These are phyloP conservation scores for Gryganskiella cystojenkinii DNA, from an alignment of 192 early-diverging fungal species.

Conservation along the genomic window DNA sequence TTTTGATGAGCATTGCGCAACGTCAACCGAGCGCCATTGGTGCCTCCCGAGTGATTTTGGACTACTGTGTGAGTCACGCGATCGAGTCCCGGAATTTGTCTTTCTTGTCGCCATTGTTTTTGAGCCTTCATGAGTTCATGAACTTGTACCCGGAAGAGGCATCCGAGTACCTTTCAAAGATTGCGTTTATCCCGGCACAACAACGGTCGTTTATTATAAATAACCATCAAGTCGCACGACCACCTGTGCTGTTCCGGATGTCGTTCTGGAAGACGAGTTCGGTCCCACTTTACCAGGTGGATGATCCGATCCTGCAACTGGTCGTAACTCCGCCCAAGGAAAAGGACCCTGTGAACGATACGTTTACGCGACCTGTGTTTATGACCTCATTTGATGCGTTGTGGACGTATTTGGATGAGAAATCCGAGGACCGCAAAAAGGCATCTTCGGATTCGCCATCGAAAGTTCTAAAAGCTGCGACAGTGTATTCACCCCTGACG, in stretches of 20 bases:
- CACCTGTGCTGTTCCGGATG: conserved; percentile 5
- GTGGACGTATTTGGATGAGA: conserved; percentile 1
- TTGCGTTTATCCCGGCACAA: conserved; percentile 1
- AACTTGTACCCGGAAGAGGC: conserved; percentile 21
- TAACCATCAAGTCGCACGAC: not conserved
- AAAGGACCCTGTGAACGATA: conserved; percentile 1
- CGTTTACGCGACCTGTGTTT: conserved; percentile 2
- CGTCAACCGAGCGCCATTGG: conserved; percentile 18
- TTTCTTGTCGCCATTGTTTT: conserved; percentile 18
- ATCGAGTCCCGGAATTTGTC: conserved; percentile 9
- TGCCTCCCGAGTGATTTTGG: conserved; percentile 25
- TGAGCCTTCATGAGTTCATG: conserved; percentile 14
- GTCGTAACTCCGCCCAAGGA: not conserved
- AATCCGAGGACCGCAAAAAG: not conserved
- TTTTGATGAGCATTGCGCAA: not conserved
- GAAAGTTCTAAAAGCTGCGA: not conserved
- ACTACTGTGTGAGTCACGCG: conserved; percentile 28
- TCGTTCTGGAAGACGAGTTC: conserved; percentile 15
- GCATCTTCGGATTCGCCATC: not conserved
- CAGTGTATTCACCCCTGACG: not conserved
- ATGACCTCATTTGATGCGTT: conserved; percentile 4
- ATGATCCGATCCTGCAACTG: conserved; percentile 24
- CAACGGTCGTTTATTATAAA: conserved; percentile 4
- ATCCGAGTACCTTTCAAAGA: not conserved
- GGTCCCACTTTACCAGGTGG: not conserved